phyloP scores from a whole-genome alignment of 1,139 yeast genomes.

The Pichia sp. region DNA sequence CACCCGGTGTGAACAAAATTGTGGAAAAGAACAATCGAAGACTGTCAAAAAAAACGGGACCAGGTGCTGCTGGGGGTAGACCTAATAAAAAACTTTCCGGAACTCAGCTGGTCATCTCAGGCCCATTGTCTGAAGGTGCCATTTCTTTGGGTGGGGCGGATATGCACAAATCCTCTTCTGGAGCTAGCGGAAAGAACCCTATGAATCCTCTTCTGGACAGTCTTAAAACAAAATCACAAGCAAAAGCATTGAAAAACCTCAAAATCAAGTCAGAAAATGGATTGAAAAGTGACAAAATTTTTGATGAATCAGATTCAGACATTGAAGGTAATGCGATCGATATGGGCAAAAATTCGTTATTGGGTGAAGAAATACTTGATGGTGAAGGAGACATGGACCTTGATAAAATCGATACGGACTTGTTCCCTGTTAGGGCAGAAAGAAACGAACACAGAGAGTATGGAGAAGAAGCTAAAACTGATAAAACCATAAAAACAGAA shows the following conservation, averaged over 20 bases:
- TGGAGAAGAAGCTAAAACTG: slow-evolving; percentile 29
- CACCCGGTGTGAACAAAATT: slow-evolving; percentile 28
- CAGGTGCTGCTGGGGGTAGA: slow-evolving; percentile 19
- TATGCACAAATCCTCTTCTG: slow-evolving; percentile 11
- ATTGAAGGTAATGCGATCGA: slow-evolving; percentile 18
- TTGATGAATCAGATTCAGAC: slow-evolving; percentile 19
- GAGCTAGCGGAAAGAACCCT: slow-evolving; percentile 5
- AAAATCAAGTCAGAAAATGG: slow-evolving; percentile 12
- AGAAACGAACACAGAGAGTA: slow-evolving; percentile 40
- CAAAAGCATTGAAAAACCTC: slow-evolving; percentile 1
- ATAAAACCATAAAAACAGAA: slow-evolving; percentile 29
- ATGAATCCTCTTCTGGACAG: slow-evolving; percentile 40
- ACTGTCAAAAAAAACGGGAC: background rate
- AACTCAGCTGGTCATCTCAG: slow-evolving; percentile 65
- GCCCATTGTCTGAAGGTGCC: slow-evolving; percentile 68
- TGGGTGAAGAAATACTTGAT: slow-evolving; percentile 16
- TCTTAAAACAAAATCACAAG: slow-evolving; percentile 17
- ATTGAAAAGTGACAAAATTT: slow-evolving; percentile 20
- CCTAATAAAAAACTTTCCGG: slow-evolving; percentile 44
- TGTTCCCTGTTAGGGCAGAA: slow-evolving; percentile 50
- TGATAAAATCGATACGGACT: slow-evolving; percentile 44
- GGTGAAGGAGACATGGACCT: slow-evolving; percentile 40
- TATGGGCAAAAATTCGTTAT: slow-evolving; percentile 10
- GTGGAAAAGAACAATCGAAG: slow-evolving; percentile 13
- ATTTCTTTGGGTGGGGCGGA: slow-evolving; percentile 39